Percentiles rank a stretch among this genome's conserved stretches.
phyloP scores from a whole-genome alignment of 768 basidiomycete species.

The Mycena olivaceomarginata region DNA sequence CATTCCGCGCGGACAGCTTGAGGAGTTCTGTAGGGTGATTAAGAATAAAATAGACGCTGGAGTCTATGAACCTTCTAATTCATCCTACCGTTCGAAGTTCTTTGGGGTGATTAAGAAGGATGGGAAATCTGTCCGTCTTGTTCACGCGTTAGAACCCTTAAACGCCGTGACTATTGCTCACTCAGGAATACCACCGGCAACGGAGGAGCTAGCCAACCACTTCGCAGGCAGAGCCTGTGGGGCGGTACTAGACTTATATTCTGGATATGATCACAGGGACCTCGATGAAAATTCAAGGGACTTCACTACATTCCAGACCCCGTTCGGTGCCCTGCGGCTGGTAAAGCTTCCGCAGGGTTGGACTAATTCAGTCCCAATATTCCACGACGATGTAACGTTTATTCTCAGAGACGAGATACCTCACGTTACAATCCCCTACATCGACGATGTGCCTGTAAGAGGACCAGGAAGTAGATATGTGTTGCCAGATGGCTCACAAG shows the following conservation, averaged over 20 bases:
- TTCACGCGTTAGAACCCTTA: not conserved
- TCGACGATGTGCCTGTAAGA: not conserved
- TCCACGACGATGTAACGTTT: not conserved
- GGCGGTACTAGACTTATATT: too few relatives aligned
- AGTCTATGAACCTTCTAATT: not conserved
- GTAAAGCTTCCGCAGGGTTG: not conserved
- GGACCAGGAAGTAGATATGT: not conserved
- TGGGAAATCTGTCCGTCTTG: not conserved
- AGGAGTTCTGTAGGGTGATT: not conserved
- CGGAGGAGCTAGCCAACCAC: not conserved
- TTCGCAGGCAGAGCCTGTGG: too few relatives aligned
- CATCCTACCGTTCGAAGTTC: too few relatives aligned
- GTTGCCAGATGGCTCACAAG: not conserved
- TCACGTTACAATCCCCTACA: not conserved
- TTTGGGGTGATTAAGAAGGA: too few relatives aligned
- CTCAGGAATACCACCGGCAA: not conserved
- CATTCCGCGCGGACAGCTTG: conserved; percentile 45
- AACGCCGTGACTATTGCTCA: conserved; percentile 2
- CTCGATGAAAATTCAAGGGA: not conserved
- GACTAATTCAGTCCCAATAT: conserved; percentile 3
- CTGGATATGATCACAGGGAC: too few relatives aligned
- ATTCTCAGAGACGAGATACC: not conserved
- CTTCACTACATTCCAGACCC: not conserved
- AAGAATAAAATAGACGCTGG: conserved; percentile 11
- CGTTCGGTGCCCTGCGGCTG: not conserved